phyloP scores from a whole-genome alignment of 2,329 filamentous ascomycete species.

The Fusarium buharicum region DNA sequence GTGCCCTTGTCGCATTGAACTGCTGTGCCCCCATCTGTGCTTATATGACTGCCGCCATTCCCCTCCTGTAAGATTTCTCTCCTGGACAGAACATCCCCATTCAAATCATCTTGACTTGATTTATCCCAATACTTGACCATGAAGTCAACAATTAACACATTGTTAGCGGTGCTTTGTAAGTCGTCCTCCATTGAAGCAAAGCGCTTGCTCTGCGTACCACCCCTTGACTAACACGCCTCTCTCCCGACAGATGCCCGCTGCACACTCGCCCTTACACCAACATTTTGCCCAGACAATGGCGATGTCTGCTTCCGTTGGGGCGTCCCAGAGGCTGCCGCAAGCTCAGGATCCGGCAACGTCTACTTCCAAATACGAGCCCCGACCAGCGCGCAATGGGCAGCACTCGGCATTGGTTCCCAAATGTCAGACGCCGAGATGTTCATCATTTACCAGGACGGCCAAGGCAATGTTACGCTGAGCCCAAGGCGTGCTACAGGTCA shows the following conservation, averaged over 20 bases:
- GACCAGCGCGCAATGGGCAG: conserved; percentile 65
- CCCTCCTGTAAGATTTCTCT: conserved; percentile 15
- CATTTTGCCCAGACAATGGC: conserved; percentile 55
- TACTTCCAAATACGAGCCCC: conserved; percentile 71
- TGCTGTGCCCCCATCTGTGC: conserved; percentile 15
- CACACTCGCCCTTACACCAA: conserved; percentile 43
- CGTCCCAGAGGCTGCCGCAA: conserved; percentile 61
- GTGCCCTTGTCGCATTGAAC: not conserved
- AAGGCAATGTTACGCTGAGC: conserved; percentile 70
- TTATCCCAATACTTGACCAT: conserved; percentile 14
- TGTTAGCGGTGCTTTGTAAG: conserved; percentile 40
- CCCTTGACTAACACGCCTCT: conserved; percentile 14
- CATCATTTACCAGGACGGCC: conserved; percentile 68
- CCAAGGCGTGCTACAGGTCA: conserved; percentile 62
- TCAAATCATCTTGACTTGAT: not conserved
- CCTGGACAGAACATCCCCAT: conserved; percentile 8
- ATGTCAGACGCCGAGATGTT: conserved; percentile 72
- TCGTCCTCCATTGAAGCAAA: not conserved
- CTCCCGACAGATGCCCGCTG: conserved; percentile 38
- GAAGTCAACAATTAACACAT: conserved; percentile 35
- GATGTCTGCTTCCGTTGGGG: conserved; percentile 67
- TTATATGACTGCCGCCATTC: conserved; percentile 27
- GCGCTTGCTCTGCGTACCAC: not conserved
- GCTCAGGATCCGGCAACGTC: conserved; percentile 63
- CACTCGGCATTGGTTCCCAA: conserved; percentile 63